phyloP scores from a whole-genome alignment of 139 green algal species.

The Zygnema circumcarinatum region DNA sequence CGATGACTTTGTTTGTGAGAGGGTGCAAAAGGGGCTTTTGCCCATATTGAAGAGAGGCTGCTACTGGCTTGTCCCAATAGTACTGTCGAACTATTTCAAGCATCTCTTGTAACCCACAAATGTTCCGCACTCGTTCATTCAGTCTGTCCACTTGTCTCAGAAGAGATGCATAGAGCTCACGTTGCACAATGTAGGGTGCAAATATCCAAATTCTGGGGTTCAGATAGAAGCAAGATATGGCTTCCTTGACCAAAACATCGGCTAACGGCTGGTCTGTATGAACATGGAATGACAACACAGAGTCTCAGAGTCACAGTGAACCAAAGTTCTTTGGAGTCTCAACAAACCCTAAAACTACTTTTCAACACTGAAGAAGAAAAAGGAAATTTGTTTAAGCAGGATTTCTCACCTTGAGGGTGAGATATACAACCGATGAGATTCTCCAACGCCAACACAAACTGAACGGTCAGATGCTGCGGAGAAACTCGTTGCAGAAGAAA shows the following conservation, averaged over 20 bases:
- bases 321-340: neutral
- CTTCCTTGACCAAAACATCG: conserved; percentile 3
- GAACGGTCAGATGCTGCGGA: conserved; percentile 43
- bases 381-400: neutral
- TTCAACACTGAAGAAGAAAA: neutral
- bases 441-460: conserved; percentile 43
- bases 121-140: neutral
- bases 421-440: conserved; percentile 22
- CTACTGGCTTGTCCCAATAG: conserved; percentile 46
- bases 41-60: neutral
- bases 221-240: conserved; percentile 26
- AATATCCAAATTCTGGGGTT: conserved; percentile 40
- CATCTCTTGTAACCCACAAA: neutral
- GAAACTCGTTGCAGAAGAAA: conserved; percentile 52
- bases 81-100: conserved; percentile 44
- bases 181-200: conserved; percentile 27
- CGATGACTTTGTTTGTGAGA: conserved; percentile 25
- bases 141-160: conserved; percentile 20
- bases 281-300: neutral
- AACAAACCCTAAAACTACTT: neutral
- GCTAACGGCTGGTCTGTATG: conserved; percentile 16
- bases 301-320: neutral
- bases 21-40: conserved; percentile 9
- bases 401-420: neutral
- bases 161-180: conserved; percentile 40